A percentile compares a stretch with the other conserved stretches of the same genome.
Conservation (phyloP, 371 early-diverging fungal genomes). For the Actinomortierella ambigua region DNA sequence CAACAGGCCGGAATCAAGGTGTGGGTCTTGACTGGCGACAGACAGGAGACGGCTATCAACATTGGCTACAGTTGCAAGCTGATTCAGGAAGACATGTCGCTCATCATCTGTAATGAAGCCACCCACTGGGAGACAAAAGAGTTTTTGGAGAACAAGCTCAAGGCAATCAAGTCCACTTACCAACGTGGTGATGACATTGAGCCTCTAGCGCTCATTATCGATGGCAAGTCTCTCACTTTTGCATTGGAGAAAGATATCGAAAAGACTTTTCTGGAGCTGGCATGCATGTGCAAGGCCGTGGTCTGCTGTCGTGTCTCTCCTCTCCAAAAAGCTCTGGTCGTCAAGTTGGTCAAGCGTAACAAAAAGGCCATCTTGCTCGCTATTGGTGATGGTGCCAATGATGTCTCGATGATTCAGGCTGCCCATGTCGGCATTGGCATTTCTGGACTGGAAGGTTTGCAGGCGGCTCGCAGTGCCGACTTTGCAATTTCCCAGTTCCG, state of each 20-base stretch:
- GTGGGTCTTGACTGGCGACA: constrained; percentile 97
- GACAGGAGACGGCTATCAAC: constrained; percentile 93
- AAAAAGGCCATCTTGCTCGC: constrained; percentile 80
- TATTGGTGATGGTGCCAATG: constrained; percentile 99
- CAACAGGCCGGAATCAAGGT: constrained; percentile 94
- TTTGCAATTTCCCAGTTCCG: constrained; percentile 96
- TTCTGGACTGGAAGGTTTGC: constrained; percentile 96
- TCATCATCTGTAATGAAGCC: constrained; percentile 84
- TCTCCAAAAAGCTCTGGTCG: constrained; percentile 93
- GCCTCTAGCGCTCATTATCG: constrained; percentile 75
- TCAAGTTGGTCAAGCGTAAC: constrained; percentile 83
- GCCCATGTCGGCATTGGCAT: constrained; percentile 98
- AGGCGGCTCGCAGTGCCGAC: constrained; percentile 96
- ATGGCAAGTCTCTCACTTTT: constrained; percentile 71
- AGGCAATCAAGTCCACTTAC: constrained; percentile 64
- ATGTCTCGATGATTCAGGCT: constrained; percentile 98
- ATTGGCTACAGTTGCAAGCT: constrained; percentile 92
- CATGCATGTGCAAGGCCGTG: constrained; percentile 83
- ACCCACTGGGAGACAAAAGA: constrained; percentile 81
- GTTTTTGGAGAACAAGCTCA: constrained; percentile 75
- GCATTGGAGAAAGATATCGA: constrained; percentile 75
- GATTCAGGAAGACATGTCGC: constrained; percentile 82
- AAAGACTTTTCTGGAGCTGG: constrained; percentile 75
- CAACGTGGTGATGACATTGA: constrained; percentile 66
- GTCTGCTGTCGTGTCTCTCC: constrained; percentile 96